phyloP scores from a whole-genome alignment of 1,284 basidiomycete genomes.

The Fomitopsis pinicola region DNA sequence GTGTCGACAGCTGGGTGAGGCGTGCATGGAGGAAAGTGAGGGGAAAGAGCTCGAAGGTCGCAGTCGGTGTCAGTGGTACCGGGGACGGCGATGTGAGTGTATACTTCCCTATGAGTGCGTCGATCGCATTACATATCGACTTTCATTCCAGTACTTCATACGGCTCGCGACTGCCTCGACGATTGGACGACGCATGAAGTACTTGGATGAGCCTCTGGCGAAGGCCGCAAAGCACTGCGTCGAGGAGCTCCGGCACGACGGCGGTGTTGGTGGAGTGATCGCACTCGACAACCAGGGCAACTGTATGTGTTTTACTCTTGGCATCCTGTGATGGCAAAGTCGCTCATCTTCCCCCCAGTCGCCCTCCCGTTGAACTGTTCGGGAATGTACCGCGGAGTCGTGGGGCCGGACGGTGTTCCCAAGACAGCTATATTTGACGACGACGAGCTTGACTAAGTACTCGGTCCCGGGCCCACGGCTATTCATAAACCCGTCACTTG shows the following conservation, averaged over 20 bases:
- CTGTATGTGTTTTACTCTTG: slow-evolving; percentile 33
- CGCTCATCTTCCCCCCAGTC: slow-evolving; percentile 35
- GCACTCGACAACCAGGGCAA: slow-evolving; percentile 62
- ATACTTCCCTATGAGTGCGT: not conserved
- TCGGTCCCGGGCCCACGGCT: not conserved
- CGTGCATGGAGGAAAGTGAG: slow-evolving; percentile 37
- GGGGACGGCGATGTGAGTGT: slow-evolving; percentile 72
- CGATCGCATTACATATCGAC: no score
- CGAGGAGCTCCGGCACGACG: slow-evolving; percentile 48
- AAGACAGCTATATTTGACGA: slow-evolving; percentile 76
- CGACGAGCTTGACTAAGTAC: slow-evolving; percentile 41
- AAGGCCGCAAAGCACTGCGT: slow-evolving; percentile 54
- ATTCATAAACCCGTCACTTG: not conserved
- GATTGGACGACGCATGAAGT: slow-evolving; percentile 64
- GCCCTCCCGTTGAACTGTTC: slow-evolving; percentile 67
- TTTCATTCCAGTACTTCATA: slow-evolving; percentile 62
- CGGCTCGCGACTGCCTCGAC: slow-evolving; percentile 62
- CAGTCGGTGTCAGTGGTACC: slow-evolving; percentile 77
- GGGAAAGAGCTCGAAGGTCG: slow-evolving; percentile 35
- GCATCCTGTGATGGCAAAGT: not conserved
- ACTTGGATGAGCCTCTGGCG: slow-evolving; percentile 49
- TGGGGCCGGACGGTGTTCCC: slow-evolving; percentile 59
- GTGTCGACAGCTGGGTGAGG: slow-evolving; percentile 32
- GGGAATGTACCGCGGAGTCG: slow-evolving; percentile 80
- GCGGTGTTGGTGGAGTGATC: slow-evolving; percentile 69